Percentiles rank a stretch among this genome's conserved stretches.
Conservation (phyloP, 139 green algal species). For the Micromonas commoda region DNA sequence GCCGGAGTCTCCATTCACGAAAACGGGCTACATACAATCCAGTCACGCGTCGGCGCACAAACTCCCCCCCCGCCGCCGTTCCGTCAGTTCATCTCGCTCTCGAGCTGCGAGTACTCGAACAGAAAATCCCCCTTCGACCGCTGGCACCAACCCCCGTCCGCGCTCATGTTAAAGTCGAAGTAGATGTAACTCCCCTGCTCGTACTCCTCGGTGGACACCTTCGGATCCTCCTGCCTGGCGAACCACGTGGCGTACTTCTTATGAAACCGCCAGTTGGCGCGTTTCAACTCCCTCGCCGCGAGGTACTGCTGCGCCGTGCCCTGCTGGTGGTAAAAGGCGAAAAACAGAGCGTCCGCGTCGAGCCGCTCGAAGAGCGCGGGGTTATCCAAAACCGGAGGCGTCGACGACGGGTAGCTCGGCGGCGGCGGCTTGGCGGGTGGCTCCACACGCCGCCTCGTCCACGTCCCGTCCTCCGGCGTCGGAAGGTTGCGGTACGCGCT, state of each 20-base stretch:
- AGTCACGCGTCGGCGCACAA: no score
- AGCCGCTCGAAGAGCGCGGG: slow-evolving; percentile 82
- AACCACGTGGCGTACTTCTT: slow-evolving; percentile 89
- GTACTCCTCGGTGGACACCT: slow-evolving; percentile 74
- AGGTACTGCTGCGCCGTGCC: slow-evolving; percentile 81
- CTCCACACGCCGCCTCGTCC: slow-evolving; percentile 4
- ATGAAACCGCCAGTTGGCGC: slow-evolving; percentile 91
- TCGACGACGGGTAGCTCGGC: slow-evolving; percentile 62
- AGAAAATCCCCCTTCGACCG: slow-evolving; percentile 15
- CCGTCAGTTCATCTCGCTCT: slow-evolving; percentile 3
- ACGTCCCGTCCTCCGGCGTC: slow-evolving; percentile 28
- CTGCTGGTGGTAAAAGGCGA: slow-evolving; percentile 96
- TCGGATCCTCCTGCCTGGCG: slow-evolving; percentile 81
- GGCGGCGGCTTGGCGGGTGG: slow-evolving; percentile 45
- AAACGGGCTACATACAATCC: no score
- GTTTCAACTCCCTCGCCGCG: slow-evolving; percentile 84
- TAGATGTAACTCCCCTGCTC: slow-evolving; percentile 60
- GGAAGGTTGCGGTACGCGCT: slow-evolving; percentile 28
- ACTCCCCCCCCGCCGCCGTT: no score
- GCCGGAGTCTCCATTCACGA: no score
- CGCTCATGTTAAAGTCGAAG: slow-evolving; percentile 38
- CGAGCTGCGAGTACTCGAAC: slow-evolving; percentile 17
- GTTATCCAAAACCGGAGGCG: slow-evolving; percentile 60
- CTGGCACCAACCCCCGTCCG: slow-evolving; percentile 11
- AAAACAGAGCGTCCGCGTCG: slow-evolving; percentile 94